Percentiles rank a stretch among this genome's conserved stretches.
Conservation (phyloP, 2,329 filamentous ascomycete genomes). For the Trichophyton schoenleinii region DNA sequence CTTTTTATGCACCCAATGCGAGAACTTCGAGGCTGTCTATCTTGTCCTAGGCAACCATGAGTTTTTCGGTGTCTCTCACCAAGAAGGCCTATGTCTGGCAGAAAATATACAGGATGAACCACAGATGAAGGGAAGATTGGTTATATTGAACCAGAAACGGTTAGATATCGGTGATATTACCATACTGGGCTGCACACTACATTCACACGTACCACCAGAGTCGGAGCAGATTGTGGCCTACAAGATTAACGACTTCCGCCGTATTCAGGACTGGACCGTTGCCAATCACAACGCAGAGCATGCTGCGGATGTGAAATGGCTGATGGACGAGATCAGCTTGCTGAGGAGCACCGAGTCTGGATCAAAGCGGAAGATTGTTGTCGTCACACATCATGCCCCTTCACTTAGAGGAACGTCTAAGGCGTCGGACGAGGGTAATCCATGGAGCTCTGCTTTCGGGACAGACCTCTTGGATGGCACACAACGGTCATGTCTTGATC, state of each 20-base stretch:
- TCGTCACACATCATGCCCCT: slow-evolving; percentile 46
- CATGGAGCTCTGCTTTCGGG: slow-evolving; percentile 37
- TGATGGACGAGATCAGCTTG: slow-evolving; percentile 27
- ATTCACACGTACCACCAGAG: slow-evolving; percentile 37
- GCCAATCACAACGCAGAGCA: slow-evolving; percentile 39
- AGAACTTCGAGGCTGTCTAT: slow-evolving; percentile 19
- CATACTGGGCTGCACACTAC: slow-evolving; percentile 45
- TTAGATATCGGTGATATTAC: slow-evolving; percentile 25
- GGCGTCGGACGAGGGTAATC: slow-evolving; percentile 37
- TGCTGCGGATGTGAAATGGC: slow-evolving; percentile 38
- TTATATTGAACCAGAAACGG: slow-evolving; percentile 16
- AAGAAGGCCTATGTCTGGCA: slow-evolving; percentile 15
- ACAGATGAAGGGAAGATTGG: slow-evolving; percentile 11
- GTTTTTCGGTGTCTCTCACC: slow-evolving; percentile 23
- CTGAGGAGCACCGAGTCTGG: slow-evolving; percentile 6
- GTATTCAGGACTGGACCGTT: slow-evolving; percentile 40
- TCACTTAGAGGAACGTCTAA: slow-evolving; percentile 35
- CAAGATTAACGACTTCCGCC: slow-evolving; percentile 41
- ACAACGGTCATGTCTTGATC: slow-evolving; percentile 1
- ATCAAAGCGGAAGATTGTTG: slow-evolving; percentile 24
- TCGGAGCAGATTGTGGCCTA: slow-evolving; percentile 28
- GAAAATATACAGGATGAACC: slow-evolving; percentile 15
- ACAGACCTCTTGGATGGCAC: slow-evolving; percentile 5
- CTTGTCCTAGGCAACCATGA: slow-evolving; percentile 29
- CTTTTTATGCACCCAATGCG: slow-evolving; percentile 19